These are phyloP conservation scores for Ajuga reptans DNA, from an alignment of 305 asterid genomes.

Conservation along the genomic window DNA sequence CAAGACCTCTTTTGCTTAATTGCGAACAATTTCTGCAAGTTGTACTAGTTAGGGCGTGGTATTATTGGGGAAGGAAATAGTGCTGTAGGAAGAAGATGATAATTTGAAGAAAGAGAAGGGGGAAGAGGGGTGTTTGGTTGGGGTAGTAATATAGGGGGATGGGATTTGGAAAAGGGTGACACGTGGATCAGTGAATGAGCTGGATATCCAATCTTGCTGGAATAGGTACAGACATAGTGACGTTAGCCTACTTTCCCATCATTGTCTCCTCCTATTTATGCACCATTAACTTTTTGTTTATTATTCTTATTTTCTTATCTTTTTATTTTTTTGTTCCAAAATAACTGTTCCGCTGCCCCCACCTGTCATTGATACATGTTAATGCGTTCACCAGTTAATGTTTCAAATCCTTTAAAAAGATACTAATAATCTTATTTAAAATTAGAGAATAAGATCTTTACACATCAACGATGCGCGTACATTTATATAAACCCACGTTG, in stretches of 20 bases:
- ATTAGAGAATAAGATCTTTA: too few species aligned
- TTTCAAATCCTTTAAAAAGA: too few species aligned
- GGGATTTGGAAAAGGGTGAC: slow-evolving; percentile 24
- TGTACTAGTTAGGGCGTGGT: not conserved
- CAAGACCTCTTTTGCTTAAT: not conserved
- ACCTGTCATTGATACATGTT: too few species aligned
- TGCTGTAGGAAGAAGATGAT: not conserved
- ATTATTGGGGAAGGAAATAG: not conserved
- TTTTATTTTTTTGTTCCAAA: too few species aligned
- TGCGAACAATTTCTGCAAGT: not conserved
- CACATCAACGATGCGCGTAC: too few species aligned
- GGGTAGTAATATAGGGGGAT: slow-evolving; percentile 11
- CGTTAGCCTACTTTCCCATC: slow-evolving; percentile 29
- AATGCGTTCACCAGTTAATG: too few species aligned
- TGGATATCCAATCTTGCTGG: slow-evolving; percentile 40
- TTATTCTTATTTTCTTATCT: too few species aligned
- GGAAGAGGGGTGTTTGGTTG: slow-evolving; percentile 27
- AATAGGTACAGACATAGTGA: slow-evolving; percentile 25
- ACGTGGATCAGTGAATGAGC: slow-evolving; percentile 35
- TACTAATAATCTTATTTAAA: too few species aligned
- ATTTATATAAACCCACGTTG: too few species aligned
- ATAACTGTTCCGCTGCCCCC: too few species aligned
- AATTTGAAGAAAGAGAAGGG: slow-evolving; percentile 11
- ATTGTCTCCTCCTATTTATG: slow-evolving; percentile 16
- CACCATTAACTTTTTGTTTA: too few species aligned